A percentile compares a stretch with the other conserved stretches of the same genome.
Evolutionary conservation across 768 basidiomycete species (phyloP).

Genomic region (Leucocoprinus sp.): DNA sequence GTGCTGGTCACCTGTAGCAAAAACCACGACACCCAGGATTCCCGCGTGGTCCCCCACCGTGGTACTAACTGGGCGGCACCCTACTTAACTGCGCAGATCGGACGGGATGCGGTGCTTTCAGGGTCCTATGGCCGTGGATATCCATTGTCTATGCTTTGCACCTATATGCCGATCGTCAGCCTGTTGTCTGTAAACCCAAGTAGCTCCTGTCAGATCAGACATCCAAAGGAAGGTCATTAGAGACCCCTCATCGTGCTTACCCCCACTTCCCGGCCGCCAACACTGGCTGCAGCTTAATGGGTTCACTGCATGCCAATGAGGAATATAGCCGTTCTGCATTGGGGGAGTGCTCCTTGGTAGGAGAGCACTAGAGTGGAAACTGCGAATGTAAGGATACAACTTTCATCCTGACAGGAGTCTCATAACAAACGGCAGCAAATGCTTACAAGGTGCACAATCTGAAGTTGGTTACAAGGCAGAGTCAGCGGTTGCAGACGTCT

Average conservation of each 20-base stretch:
- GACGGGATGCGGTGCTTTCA: constrained; percentile 52
- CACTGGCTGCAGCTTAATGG: constrained; percentile 65
- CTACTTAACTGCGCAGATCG: constrained; percentile 59
- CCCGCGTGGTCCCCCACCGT: constrained; percentile 59
- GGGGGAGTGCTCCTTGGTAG: constrained; percentile 58
- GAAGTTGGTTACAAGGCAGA: background rate
- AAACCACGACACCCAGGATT: constrained; percentile 47
- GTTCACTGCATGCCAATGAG: constrained; percentile 61
- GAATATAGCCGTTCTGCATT: constrained; percentile 61
- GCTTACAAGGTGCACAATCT: background rate
- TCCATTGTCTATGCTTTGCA: constrained; percentile 5
- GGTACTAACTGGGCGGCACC: constrained; percentile 58
- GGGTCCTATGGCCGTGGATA: constrained; percentile 41
- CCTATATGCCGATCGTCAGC: constrained; percentile 15
- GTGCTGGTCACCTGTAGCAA: too few species aligned
- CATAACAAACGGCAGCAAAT: background rate
- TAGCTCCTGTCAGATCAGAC: constrained; percentile 46
- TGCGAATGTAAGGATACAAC: constrained; percentile 67
- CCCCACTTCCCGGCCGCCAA: constrained; percentile 69
- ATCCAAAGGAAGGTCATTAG: constrained; percentile 81
- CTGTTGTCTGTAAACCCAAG: too few species aligned
- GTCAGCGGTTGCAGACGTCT: background rate
- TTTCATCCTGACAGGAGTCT: constrained; percentile 36
- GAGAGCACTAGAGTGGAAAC: constrained; percentile 77
- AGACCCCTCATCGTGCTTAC: constrained; percentile 60